A percentile compares a stretch with the other conserved stretches of the same genome.
These are phyloP conservation scores for Aspergillus cavernicola DNA, from an alignment of 495 filamentous ascomycete species.

Conservation along the genomic window DNA sequence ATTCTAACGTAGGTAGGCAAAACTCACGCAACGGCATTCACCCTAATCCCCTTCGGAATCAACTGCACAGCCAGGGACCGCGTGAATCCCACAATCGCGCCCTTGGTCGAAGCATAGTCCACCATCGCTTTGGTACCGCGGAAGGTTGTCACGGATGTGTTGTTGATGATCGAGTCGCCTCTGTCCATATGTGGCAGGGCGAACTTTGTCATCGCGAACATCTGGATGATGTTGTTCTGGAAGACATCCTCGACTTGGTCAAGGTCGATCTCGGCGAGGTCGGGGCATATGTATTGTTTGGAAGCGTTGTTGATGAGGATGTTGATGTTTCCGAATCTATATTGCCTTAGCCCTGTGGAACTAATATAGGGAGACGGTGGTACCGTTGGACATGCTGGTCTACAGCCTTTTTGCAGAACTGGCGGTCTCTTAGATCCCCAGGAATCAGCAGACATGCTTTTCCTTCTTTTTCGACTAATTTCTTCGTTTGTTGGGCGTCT, in stretches of 20 bases:
- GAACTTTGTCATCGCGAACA: constrained; percentile 61
- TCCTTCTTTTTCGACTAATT: constrained; percentile 46
- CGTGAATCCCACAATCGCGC: constrained; percentile 59
- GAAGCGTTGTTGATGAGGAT: constrained; percentile 62
- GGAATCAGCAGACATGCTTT: constrained; percentile 42
- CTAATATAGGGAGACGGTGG: neutral
- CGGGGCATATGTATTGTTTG: constrained; percentile 49
- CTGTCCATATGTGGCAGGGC: constrained; percentile 53
- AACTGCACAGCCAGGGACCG: constrained; percentile 52
- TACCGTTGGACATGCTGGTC: constrained; percentile 49
- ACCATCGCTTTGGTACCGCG: constrained; percentile 50
- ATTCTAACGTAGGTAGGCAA: constrained; percentile 25
- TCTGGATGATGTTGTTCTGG: constrained; percentile 56
- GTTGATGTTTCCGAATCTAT: constrained; percentile 46
- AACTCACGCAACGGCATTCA: constrained; percentile 58
- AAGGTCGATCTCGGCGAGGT: constrained; percentile 51
- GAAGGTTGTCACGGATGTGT: constrained; percentile 51
- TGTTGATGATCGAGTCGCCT: constrained; percentile 59
- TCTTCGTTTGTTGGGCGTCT: constrained; percentile 53
- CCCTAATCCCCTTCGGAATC: constrained; percentile 55
- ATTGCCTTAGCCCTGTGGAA: too few species aligned
- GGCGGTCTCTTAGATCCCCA: constrained; percentile 45
- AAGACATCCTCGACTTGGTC: constrained; percentile 51
- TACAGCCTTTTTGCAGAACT: constrained; percentile 45
- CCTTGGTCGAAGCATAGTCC: constrained; percentile 62